phyloP scores from a whole-genome alignment of 768 basidiomycete species.

The Sistotremastrum suecicum region DNA sequence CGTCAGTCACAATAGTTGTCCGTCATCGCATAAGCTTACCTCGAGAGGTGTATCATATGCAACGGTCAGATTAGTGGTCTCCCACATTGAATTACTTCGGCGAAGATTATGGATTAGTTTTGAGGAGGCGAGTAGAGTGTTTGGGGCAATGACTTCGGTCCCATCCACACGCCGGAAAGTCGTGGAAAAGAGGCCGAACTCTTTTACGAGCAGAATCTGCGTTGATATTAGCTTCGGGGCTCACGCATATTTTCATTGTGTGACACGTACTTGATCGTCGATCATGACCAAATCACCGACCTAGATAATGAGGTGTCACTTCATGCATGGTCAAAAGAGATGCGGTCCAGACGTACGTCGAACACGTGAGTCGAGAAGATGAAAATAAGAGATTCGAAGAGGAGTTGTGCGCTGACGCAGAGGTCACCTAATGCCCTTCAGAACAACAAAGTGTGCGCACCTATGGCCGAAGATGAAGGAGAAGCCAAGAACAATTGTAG shows the following conservation, averaged over 20 bases:
- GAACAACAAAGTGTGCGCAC: too few species aligned
- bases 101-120: conserved; percentile 72
- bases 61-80: conserved; percentile 51
- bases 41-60: conserved; percentile 61
- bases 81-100: conserved; percentile 68
- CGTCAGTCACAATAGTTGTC: not conserved
- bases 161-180: conserved; percentile 71
- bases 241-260: not conserved
- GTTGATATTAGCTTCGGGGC: conserved; percentile 1
- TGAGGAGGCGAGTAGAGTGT: conserved; percentile 50
- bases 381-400: conserved; percentile 76
- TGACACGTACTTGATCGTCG: conserved; percentile 40
- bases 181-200: conserved; percentile 72
- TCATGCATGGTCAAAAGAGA: too few species aligned
- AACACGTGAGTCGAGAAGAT: conserved; percentile 81
- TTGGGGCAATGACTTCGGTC: conserved; percentile 67
- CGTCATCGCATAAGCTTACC: too few species aligned
- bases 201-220: conserved; percentile 41
- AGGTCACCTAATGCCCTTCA: too few species aligned
- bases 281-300: conserved; percentile 76
- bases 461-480: conserved; percentile 70
- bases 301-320: too few species aligned
- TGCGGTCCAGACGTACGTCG: conserved; percentile 19
- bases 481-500: conserved; percentile 69
- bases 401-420: conserved; percentile 42